Conservation (phyloP, 2,329 filamentous ascomycete species). For the Septoria linicola region DNA sequence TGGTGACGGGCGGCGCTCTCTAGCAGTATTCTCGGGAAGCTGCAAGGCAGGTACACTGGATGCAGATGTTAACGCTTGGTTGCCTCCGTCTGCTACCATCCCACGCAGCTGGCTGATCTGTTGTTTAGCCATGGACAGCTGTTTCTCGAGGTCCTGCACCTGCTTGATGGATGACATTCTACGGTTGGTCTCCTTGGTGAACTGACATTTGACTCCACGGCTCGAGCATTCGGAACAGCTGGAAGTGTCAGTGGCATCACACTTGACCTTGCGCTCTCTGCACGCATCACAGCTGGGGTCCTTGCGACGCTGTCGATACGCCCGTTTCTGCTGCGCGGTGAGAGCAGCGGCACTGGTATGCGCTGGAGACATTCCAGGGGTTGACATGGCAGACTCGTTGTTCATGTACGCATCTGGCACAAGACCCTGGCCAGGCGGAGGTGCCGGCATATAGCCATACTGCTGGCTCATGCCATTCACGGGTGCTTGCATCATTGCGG, state of each 20-base stretch:
- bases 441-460: slow-evolving; percentile 25
- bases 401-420: slow-evolving; percentile 34
- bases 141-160: slow-evolving; percentile 93
- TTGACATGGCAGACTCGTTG: slow-evolving; percentile 30
- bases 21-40: slow-evolving; percentile 42
- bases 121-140: slow-evolving; percentile 74
- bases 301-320: slow-evolving; percentile 91
- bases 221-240: slow-evolving; percentile 98
- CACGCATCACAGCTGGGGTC: slow-evolving; percentile 98
- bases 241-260: slow-evolving; percentile 92
- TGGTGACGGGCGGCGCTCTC: slow-evolving; percentile 60
- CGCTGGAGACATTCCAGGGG: slow-evolving; percentile 34
- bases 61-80: slow-evolving; percentile 39
- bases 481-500: slow-evolving; percentile 27
- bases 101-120: slow-evolving; percentile 74
- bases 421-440: slow-evolving; percentile 24
- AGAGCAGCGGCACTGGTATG: slow-evolving; percentile 48
- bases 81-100: slow-evolving; percentile 55
- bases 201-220: slow-evolving; percentile 94
- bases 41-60: slow-evolving; percentile 34
- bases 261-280: slow-evolving; percentile 77
- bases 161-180: slow-evolving; percentile 99
- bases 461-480: slow-evolving; percentile 26
- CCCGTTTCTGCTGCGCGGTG: slow-evolving; percentile 76
- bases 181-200: slow-evolving; percentile 97